Evolutionary conservation across 176 grass and related monocot species (phyloP).

Genomic region (Rhynchospora tenuis): DNA sequence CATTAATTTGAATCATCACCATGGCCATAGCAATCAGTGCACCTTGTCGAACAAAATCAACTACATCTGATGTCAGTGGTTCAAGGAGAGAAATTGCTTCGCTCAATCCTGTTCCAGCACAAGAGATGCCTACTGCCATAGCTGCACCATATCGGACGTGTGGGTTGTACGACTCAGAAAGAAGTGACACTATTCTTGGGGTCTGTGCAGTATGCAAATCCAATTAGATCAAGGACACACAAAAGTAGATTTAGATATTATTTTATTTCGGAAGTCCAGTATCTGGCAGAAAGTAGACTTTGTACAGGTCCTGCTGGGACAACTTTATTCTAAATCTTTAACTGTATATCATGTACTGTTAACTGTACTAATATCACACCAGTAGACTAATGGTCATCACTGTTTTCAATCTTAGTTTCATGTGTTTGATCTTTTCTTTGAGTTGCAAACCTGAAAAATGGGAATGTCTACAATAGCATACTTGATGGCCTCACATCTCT

Average conservation of each 20-base stretch:
- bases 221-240: not conserved
- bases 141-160: conserved; percentile 99
- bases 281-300: not conserved
- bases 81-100: conserved; percentile 98
- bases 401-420: not conserved
- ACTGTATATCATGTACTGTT: not conserved
- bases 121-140: conserved; percentile 97
- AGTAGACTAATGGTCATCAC: not conserved
- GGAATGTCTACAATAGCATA: not conserved
- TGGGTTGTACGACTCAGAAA: conserved; percentile 98
- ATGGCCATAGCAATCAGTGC: conserved; percentile 99
- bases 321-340: not conserved
- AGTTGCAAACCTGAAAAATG: not conserved
- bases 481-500: not conserved
- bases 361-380: not conserved
- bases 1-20: conserved; percentile 99
- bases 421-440: not conserved
- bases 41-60: conserved; percentile 96
- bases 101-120: conserved; percentile 86
- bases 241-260: not conserved
- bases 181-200: conserved; percentile 93
- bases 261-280: not conserved
- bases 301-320: no score
- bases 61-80: conserved; percentile 95
- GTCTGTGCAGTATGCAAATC: conserved; percentile 47